Base-by-base conservation (phyloP, 192 early-diverging fungal genomes). In the Backusella tuberculispora region DNA sequence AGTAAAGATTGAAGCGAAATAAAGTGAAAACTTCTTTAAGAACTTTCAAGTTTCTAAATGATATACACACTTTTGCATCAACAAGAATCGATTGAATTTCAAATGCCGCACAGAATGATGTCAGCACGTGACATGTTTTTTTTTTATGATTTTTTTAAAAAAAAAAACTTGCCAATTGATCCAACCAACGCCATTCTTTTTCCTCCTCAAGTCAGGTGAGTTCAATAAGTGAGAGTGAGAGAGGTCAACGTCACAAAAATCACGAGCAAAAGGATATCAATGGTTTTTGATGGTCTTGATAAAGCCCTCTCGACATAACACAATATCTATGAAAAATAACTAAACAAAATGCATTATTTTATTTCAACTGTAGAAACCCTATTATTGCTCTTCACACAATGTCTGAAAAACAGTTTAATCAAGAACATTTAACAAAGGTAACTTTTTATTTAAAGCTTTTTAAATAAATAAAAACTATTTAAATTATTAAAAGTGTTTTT, bases 171-270 rank as follows among this genome's bases (percentile, higher is more conserved):
- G 19, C n/a, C n/a, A 53, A 53, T 53, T 53, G 50, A 53, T 53
- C 50, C 50, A 53, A 53, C 50, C 50, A 53, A 53, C 50, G n/a
- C 50, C n/a, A 53, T 53, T 53, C 53, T 60, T 60, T 53, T 56
- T 56, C 26, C 26, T 24, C 26, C 19, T 26, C 53, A 24, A 60
- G 53, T 60, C 53, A 60, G 53, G 53, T 60, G 53, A 60, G 53
- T 60, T 60, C 53, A 60, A 60, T 12, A n/a, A n/a, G n/a, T n/a
- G 53, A 26, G 17, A 26, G 24, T 12, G 29, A 34, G 29, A 53
- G n/a, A 19, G 50, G 53, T 24, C 53, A 60, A 60, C 53, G 53
- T 60, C 53, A 60, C 53, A 60, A 60, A 60, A 60, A 60, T 60
- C 53, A 60, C 53, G 53, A 60, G 53, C n/a, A 60, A 60, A 60